Evolutionary conservation across 1,284 basidiomycete genomes (phyloP).

Genomic region (Boletus albobrunnescens): DNA sequence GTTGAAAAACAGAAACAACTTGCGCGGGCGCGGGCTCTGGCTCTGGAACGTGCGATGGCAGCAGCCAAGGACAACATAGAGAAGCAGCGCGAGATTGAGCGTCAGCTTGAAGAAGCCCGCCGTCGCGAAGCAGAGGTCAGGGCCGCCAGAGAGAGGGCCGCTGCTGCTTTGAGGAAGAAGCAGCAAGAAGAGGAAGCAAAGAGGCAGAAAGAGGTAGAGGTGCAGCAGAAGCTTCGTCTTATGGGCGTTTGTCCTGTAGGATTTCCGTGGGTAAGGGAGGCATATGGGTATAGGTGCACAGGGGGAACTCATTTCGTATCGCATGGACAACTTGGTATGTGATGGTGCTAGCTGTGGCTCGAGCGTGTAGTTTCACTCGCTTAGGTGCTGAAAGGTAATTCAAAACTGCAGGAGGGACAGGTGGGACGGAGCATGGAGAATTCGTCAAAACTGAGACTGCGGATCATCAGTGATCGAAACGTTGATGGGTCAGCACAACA

Average conservation of each 20-base stretch:
- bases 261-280: constrained; percentile 48
- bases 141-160: constrained; percentile 32
- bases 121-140: constrained; percentile 27
- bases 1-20: constrained; percentile 14
- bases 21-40: not conserved
- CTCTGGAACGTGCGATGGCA: constrained; percentile 17
- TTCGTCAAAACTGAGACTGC: too few relatives aligned
- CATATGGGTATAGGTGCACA: constrained; percentile 49
- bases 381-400: too few relatives aligned
- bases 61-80: constrained; percentile 18
- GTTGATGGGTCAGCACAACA: too few relatives aligned
- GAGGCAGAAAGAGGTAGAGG: constrained; percentile 35
- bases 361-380: too few relatives aligned
- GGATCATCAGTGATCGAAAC: too few relatives aligned
- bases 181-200: constrained; percentile 37
- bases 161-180: constrained; percentile 36
- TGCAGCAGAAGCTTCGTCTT: constrained; percentile 42
- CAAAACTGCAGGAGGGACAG: too few relatives aligned
- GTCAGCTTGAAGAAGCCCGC: constrained; percentile 20
- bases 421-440: too few relatives aligned
- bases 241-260: constrained; percentile 55
- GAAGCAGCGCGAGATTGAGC: constrained; percentile 18
- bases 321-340: constrained; percentile 21
- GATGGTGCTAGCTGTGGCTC: too few relatives aligned
- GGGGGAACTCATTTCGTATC: constrained; percentile 51